Evolutionary conservation across 1,284 basidiomycete species (phyloP), one percentile per base, ranked within the genome.

Genomic region (Trichosporon faecale): DNA sequence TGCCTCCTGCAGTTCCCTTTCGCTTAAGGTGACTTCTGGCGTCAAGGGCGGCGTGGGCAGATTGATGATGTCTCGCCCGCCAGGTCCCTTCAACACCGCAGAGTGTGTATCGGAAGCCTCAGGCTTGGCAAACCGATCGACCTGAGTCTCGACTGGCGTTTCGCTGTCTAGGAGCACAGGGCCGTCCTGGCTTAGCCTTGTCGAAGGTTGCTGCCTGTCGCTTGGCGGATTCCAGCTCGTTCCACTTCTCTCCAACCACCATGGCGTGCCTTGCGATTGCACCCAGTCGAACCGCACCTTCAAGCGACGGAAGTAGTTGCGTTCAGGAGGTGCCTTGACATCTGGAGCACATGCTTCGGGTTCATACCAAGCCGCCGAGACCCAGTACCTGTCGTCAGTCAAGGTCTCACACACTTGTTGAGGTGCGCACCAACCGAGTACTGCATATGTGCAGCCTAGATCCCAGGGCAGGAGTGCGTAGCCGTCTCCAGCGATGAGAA

Each of bases 261-360:
- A 82, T 2, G 81, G 81, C 55, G 33, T 40, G 1, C 81, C 81
- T 71, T 82, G 81, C 6, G 66, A 68, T 2, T 76, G 65, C 8
- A 80, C 74, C 81, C 81, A 81, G 69, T 82, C 80, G 66, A 82
- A 82, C 1, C 81, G 75, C 37, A 82, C 74, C 73, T 82, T 82
- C 65, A 77, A 72, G 29, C 81, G 76, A 60, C 77, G 76, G 68
- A 76, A 78, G 52, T 73, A 81, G 40, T 70, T 66, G 40, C 76
- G 64, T 0, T 68, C 72, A 0, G 49, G 23, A 0, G 70, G 77
- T 11, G 71, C 67, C 31, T 37, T 37, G 25, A 77, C 57, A 0
- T 67, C 75, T 7, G 57, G 33, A 1, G 71, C 73, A 1, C 65
- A 68, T 1, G 75, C 73, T 57, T 81, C 81, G 4, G 79, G 77